A percentile compares a stretch with the other conserved stretches of the same genome.
phyloP scores from a whole-genome alignment of 768 basidiomycete species.

The Xerocomellus chrysenteron region DNA sequence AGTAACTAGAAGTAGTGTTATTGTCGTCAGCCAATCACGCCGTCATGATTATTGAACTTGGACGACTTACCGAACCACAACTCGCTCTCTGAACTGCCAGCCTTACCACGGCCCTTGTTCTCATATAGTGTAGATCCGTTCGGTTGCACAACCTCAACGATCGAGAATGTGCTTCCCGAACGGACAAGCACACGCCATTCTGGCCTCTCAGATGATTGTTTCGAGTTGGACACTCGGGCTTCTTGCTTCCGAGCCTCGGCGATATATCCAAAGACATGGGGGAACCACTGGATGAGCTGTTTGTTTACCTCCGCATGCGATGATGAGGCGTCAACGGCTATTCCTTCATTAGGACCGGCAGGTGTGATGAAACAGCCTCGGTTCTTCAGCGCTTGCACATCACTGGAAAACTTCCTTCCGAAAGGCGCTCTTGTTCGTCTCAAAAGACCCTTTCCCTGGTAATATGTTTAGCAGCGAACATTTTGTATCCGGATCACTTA shows the following conservation, averaged over 20 bases:
- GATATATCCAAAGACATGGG: background rate
- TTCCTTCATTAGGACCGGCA: background rate
- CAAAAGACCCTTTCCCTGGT: background rate
- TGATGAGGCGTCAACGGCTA: background rate
- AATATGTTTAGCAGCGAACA: background rate
- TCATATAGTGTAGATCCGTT: background rate
- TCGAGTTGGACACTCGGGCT: no score
- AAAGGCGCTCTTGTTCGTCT: background rate
- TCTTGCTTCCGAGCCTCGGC: background rate
- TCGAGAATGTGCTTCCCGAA: background rate
- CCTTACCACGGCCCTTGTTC: background rate
- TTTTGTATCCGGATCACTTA: background rate
- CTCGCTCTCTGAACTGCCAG: background rate
- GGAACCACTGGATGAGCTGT: background rate
- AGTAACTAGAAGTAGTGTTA: background rate
- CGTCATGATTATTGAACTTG: background rate
- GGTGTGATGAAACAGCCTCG: background rate
- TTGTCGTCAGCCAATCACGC: background rate
- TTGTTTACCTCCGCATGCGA: background rate
- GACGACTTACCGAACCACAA: background rate
- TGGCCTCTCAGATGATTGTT: background rate
- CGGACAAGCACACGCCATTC: background rate
- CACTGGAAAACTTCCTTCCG: background rate
- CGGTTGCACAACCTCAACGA: background rate
- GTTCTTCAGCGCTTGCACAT: background rate